Conservation (phyloP, 768 basidiomycete genomes). For the Suillus clintonianus region DNA sequence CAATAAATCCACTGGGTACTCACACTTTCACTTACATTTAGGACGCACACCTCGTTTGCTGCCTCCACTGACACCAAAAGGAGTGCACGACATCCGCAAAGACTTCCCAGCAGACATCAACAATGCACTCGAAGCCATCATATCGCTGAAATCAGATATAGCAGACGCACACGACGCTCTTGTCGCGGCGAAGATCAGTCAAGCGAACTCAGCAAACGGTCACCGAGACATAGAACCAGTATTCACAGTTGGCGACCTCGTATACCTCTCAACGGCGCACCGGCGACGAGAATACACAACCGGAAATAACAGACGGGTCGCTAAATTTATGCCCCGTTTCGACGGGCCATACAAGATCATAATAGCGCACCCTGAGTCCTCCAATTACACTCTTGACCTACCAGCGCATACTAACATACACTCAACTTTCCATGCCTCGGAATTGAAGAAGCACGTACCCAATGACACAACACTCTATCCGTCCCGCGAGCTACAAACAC, state of each 20-base stretch:
- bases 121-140: neutral
- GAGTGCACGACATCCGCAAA: no score
- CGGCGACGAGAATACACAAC: constrained; percentile 5
- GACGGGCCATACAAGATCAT: constrained; percentile 17
- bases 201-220: constrained; percentile 18
- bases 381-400: constrained; percentile 18
- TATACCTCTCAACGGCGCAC: neutral
- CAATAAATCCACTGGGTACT: constrained; percentile 27
- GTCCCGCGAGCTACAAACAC: neutral
- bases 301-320: constrained; percentile 8
- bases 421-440: constrained; percentile 16
- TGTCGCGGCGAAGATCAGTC: constrained; percentile 28
- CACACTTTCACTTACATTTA: constrained; percentile 27
- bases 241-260: constrained; percentile 9
- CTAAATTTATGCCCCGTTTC: constrained; percentile 18
- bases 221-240: neutral
- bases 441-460: constrained; percentile 4
- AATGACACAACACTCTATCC: constrained; percentile 19
- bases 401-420: constrained; percentile 9
- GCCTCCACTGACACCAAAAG: constrained; percentile 11
- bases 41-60: constrained; percentile 25
- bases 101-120: constrained; percentile 1
- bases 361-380: neutral
- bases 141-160: constrained; percentile 18
- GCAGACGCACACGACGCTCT: constrained; percentile 37